Evolutionary conservation across 306 rosid genomes (phyloP), one percentile per base, ranked within the genome.

Genomic region (Mucuna pruriens): DNA sequence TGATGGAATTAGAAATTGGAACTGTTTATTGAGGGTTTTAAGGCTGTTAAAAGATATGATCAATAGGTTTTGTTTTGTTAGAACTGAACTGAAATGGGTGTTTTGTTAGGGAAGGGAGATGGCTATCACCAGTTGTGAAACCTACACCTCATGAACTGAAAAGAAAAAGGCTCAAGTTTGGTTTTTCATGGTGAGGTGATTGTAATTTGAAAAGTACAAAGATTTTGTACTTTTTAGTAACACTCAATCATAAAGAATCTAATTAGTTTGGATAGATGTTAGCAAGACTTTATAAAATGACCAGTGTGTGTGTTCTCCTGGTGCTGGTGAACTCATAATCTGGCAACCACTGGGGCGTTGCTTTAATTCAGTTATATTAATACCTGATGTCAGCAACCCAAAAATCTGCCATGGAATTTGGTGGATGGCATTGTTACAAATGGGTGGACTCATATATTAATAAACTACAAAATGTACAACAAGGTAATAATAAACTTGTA

Each of bases 91-190:
- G 54, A 15, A 15, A 16, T 16, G n/a, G n/a, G 54, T 48, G 54
- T 45, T 45, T 45, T 45, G 17, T 20, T 10, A 33, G 39, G 65
- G 49, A 9, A 40, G 55, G 33, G 54, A 44, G 22, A 52, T 54
- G 42, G 15, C 60, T 7, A 54, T 79, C 34, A 68, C 25, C 7
- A 13, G 75, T 25, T 25, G 57, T 67, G 76, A 25, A 79, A 54
- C 23, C 29, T 46, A 67, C 57, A 9, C 16, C 15, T 39, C 33
- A 45, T 36, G 23, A 40, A 68, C 68, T 52, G n/a, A 68, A 16
- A 52, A 68, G n/a, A 17, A 68, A 6, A 46, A 25, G 1, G 7
- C 46, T 76, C 61, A 61, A 38, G 39, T 20, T 65, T 6, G n/a
- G n/a, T 9, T 12, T 51, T 36, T 65, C 3, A 34, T 22, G 9